phyloP scores from a whole-genome alignment of 75 land plant species.

The Larix kaempferi region DNA sequence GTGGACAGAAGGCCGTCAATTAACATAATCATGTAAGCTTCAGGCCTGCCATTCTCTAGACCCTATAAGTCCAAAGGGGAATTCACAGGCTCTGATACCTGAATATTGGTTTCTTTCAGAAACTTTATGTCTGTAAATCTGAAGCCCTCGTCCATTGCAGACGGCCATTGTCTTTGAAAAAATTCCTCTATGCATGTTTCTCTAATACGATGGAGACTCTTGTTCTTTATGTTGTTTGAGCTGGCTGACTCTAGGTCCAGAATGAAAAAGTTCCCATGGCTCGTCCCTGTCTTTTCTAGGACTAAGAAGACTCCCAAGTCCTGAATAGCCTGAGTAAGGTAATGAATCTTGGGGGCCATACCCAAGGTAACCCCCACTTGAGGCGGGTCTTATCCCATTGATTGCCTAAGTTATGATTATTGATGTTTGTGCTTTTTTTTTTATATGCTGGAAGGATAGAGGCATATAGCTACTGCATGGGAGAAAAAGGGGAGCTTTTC shows the following conservation, averaged over 20 bases:
- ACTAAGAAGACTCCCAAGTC: no score
- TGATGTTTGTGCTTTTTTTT: no score
- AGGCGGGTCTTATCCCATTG: no score
- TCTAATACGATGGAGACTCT: slow-evolving; percentile 49
- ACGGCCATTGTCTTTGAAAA: slow-evolving; percentile 74
- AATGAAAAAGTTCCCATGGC: no score
- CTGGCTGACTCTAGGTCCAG: slow-evolving; percentile 68
- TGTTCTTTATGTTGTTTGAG: slow-evolving; percentile 2
- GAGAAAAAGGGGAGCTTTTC: no score
- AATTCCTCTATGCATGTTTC: slow-evolving; percentile 59
- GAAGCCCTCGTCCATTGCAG: slow-evolving; percentile 71
- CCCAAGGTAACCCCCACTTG: no score
- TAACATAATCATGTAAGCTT: slow-evolving; percentile 31
- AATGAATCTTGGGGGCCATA: no score
- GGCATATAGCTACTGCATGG: no score
- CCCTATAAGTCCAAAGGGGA: not conserved
- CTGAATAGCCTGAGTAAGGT: no score
- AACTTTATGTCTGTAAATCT: slow-evolving; percentile 84
- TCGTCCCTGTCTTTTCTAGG: no score
- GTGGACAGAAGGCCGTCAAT: slow-evolving; percentile 54
- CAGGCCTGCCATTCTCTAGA: not conserved
- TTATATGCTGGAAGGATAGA: no score
- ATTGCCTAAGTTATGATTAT: no score
- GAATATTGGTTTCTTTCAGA: slow-evolving; percentile 44
- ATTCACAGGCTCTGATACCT: slow-evolving; percentile 29